phyloP scores from a whole-genome alignment of 1,284 basidiomycete genomes.

The Rhodotorula sp. region DNA sequence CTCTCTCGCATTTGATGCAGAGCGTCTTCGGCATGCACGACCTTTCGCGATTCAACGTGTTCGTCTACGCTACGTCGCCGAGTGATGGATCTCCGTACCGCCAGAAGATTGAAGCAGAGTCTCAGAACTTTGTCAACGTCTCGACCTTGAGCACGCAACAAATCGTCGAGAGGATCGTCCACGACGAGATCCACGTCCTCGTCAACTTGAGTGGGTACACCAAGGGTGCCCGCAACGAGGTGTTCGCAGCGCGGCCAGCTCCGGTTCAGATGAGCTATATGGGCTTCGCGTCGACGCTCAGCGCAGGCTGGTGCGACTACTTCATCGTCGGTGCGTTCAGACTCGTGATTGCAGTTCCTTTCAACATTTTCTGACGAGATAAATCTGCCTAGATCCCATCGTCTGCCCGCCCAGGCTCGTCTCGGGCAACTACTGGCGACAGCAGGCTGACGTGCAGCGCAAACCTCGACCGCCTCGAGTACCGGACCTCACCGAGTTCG shows the following conservation, averaged over 20 bases:
- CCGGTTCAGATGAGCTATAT: conserved; percentile 63
- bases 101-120: conserved; percentile 56
- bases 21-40: conserved; percentile 61
- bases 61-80: conserved; percentile 59
- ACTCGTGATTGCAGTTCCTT: not conserved
- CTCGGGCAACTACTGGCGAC: conserved; percentile 52
- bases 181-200: conserved; percentile 59
- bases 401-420: conserved; percentile 57
- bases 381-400: conserved; percentile 53
- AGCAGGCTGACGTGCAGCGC: conserved; percentile 3
- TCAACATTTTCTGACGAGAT: too few relatives aligned
- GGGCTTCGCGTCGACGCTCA: conserved; percentile 59
- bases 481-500: conserved; percentile 48
- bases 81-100: conserved; percentile 60
- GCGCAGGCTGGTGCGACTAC: conserved; percentile 63
- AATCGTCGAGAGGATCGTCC: conserved; percentile 54
- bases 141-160: conserved; percentile 55
- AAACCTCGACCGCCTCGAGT: not conserved
- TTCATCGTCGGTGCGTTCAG: conserved; percentile 50
- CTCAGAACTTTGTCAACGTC: conserved; percentile 58
- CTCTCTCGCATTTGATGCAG: conserved; percentile 63
- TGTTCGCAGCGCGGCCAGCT: conserved; percentile 61
- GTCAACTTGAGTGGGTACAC: conserved; percentile 56
- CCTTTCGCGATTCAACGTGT: conserved; percentile 54
- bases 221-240: conserved; percentile 63